Conservation (phyloP, 768 basidiomycete species). For the Tubosaeta sp. region DNA sequence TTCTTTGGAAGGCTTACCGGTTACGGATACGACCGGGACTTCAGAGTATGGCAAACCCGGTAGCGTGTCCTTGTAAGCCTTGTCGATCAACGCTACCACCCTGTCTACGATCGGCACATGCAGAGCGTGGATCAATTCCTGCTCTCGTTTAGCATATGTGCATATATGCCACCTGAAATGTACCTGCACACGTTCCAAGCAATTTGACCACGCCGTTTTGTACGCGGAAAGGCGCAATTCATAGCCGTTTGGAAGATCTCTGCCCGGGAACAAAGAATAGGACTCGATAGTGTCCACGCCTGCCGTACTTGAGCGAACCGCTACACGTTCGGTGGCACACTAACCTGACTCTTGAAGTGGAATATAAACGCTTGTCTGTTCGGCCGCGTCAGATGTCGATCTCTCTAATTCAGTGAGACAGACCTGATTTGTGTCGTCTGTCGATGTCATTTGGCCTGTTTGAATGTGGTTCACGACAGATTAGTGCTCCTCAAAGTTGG, state of each 20-base stretch:
- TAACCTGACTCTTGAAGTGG: conserved; percentile 22
- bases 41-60: conserved; percentile 58
- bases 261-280: conserved; percentile 28
- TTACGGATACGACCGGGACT: conserved; percentile 54
- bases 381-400: conserved; percentile 7
- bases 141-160: neutral
- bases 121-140: conserved; percentile 46
- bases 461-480: neutral
- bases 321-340: neutral
- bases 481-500: too few relatives aligned
- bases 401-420: neutral
- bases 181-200: conserved; percentile 55
- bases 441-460: conserved; percentile 11
- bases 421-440: conserved; percentile 27
- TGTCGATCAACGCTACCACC: conserved; percentile 40
- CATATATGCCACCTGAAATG: conserved; percentile 9
- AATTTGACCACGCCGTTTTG: conserved; percentile 53
- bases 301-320: conserved; percentile 2
- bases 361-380: conserved; percentile 30
- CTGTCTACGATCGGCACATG: conserved; percentile 46
- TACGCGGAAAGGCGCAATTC: conserved; percentile 50
- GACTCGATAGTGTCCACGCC: conserved; percentile 14
- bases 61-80: conserved; percentile 42
- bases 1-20: conserved; percentile 36
- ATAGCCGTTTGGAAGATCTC: conserved; percentile 30